Percentiles rank a stretch among this genome's conserved stretches.
phyloP scores from a whole-genome alignment of 306 rosid species.

The Cicer chorassanicum region DNA sequence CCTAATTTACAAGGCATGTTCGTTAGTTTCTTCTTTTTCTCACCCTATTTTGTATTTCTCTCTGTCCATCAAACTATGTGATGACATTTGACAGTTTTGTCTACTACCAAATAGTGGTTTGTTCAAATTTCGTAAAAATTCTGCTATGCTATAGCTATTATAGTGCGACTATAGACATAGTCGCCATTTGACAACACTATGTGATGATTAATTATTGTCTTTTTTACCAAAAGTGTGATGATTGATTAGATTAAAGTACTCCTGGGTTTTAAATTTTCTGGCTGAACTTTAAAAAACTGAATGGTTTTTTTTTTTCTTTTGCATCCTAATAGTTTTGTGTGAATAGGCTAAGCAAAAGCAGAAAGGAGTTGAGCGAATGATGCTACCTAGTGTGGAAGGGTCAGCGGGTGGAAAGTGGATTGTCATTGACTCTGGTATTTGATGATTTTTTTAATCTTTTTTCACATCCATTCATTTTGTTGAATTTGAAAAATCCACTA shows the following conservation, averaged over 20 bases:
- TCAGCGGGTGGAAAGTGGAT: constrained; percentile 91
- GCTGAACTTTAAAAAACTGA: not conserved
- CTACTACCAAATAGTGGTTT: too few species aligned
- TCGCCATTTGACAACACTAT: too few species aligned
- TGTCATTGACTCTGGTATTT: constrained; percentile 85
- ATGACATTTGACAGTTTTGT: too few species aligned
- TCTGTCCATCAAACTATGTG: not conserved
- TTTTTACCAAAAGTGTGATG: not conserved
- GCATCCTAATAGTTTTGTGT: not conserved
- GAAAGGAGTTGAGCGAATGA: constrained; percentile 64
- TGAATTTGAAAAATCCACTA: not conserved
- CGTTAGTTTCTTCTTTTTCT: not conserved
- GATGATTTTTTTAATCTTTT: constrained; percentile 15
- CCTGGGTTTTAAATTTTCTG: not conserved
- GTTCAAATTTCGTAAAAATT: too few species aligned
- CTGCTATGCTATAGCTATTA: too few species aligned
- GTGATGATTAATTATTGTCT: too few species aligned
- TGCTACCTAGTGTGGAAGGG: constrained; percentile 90
- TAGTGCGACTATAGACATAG: too few species aligned
- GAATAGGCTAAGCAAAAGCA: constrained; percentile 89
- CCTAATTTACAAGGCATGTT: constrained; percentile 78
- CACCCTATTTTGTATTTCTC: not conserved
- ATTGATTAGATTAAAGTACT: constrained; percentile 10
- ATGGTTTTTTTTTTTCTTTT: not conserved
- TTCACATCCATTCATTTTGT: constrained; percentile 26